Base-by-base conservation (phyloP, 768 basidiomycete genomes). In the Suillus sp. region DNA sequence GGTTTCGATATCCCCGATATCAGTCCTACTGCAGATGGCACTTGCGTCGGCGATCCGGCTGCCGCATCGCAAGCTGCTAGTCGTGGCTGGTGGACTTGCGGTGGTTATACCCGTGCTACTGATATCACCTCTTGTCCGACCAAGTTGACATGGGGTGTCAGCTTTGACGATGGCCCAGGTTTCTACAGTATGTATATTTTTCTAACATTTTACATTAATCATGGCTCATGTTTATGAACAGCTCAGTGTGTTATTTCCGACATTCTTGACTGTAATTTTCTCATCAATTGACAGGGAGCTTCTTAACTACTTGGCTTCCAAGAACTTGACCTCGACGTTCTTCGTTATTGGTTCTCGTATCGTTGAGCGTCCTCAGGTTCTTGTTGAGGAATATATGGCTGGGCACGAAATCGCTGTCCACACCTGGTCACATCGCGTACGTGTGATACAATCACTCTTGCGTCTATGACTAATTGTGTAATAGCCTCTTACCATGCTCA, bases 41-140 rank as follows among this genome's bases (percentile, higher is more conserved):
- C 87, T 1, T 95, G 93, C 72, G 77, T 68, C 14, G 80, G 80
- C 56, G 84, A 92, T 67, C 80, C 88, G 27, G 72, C 69, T 8
- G 84, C 85, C 4, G 85, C 84, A 5, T 78, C 83, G 0, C 74
- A 88, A 50, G 84, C 88, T 38, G 77, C 83, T n/a, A 74, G 74
- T 51, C 85, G 85, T 67, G 93, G 93, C 50, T 96, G 93, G 93
- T 96, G 93, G 93, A 92, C 94, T 34, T 96, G 93, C 69, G 91
- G 92, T 69, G 89, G 89, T 13, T 81, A 80, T 68, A 87, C 87
- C 16, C 81, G 89, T 9, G 62, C 47, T 13, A 80, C 79, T 18
- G 84, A 94, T 73, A 87, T 94, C 66, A 80, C 83, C 45, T 72
- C 82, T 13, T 94, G 92, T 72, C 89, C 89, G 2, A 80, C 81